These are phyloP conservation scores for Tetraselmis striata DNA, from an alignment of 139 green algal species.

Conservation along the genomic window DNA sequence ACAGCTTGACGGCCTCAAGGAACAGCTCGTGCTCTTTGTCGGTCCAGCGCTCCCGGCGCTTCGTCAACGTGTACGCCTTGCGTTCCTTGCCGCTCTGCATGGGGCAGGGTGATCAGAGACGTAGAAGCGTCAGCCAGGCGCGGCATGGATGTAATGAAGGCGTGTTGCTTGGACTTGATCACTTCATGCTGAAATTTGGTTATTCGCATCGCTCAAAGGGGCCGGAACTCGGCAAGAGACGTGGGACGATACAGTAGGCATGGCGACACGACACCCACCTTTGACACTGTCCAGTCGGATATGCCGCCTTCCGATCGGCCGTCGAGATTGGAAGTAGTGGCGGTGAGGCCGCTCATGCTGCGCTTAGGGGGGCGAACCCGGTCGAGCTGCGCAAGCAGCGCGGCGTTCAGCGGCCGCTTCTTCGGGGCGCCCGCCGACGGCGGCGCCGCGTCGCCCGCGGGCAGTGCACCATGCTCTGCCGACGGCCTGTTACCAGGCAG, in stretches of 20 bases:
- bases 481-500: too few relatives aligned
- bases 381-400: background rate
- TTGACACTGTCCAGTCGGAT: background rate
- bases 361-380: too few relatives aligned
- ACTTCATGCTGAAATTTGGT: background rate
- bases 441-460: too few relatives aligned
- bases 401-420: background rate
- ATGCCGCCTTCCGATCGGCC: background rate
- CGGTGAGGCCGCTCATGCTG: background rate
- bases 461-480: too few relatives aligned
- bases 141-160: background rate
- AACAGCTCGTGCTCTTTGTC: constrained; percentile 85
- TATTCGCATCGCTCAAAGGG: background rate
- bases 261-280: background rate
- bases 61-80: constrained; percentile 28
- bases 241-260: background rate
- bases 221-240: background rate
- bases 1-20: constrained; percentile 75
- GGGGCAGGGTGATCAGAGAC: background rate
- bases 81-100: background rate
- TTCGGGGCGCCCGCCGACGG: too few relatives aligned
- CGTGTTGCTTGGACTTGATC: background rate
- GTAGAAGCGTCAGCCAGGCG: background rate
- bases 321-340: background rate
- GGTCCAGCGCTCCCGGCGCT: constrained; percentile 75